These are phyloP conservation scores for Schrenkiella parvula DNA, from an alignment of 345 rosid species.

Conservation along the genomic window DNA sequence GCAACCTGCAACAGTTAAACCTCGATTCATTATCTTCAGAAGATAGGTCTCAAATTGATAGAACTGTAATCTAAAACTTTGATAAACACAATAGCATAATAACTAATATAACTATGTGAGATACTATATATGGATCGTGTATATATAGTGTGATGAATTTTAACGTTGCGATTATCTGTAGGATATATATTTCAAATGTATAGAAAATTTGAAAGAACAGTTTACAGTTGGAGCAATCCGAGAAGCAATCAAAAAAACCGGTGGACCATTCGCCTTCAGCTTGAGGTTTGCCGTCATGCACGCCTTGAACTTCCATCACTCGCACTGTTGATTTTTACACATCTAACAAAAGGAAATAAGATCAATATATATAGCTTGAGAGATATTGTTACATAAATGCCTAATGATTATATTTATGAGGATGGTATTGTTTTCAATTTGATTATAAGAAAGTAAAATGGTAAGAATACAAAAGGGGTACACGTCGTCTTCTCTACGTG, in stretches of 20 bases:
- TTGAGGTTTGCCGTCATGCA: slow-evolving; percentile 7
- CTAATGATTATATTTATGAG: not conserved
- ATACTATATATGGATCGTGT: not conserved
- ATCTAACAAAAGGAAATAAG: not conserved
- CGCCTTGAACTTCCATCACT: slow-evolving; percentile 8
- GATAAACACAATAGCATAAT: not conserved
- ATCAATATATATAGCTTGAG: not conserved
- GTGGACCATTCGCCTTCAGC: slow-evolving; percentile 37
- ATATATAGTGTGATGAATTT: not conserved
- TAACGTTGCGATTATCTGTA: not conserved
- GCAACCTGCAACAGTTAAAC: slow-evolving; percentile 39
- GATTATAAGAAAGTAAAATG: not conserved
- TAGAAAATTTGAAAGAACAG: not conserved
- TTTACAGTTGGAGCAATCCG: slow-evolving; percentile 29
- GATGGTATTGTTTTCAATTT: not conserved
- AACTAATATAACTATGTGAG: not conserved
- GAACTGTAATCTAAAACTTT: not conserved
- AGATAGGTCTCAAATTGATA: not conserved
- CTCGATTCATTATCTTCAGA: not conserved
- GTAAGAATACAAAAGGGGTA: not conserved
- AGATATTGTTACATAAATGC: not conserved
- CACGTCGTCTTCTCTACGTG: not conserved
- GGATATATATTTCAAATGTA: not conserved
- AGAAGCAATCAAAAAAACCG: slow-evolving; percentile 41
- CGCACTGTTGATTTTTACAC: not conserved